Evolutionary conservation across 805 yeast species (phyloP), one percentile per base, ranked within the genome.

Genomic region (Yamadazyma olivae): DNA sequence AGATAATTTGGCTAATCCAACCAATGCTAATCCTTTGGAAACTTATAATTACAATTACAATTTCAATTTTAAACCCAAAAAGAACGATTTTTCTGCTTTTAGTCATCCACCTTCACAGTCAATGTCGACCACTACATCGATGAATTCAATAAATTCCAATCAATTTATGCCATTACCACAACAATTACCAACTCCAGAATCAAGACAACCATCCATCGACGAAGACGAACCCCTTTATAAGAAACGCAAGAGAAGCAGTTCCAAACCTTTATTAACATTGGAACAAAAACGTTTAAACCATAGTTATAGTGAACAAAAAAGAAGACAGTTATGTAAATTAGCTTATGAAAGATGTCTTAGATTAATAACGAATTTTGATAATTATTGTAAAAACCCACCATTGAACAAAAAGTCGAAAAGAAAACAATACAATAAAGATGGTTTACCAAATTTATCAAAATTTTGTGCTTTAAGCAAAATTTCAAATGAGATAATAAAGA

Each of bases 261-360:
- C 53, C 20, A 67, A 67, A 40, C 68, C 68, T 2, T 52, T 67
- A 28, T 56, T 67, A 32, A 41, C 64, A 7, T 39, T 57, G 36
- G 68, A 66, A 43, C 73, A 67, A 42, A 67, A 64, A 45, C 44
- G 71, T 18, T 49, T 65, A 23, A 67, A 67, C 44, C 73, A 67
- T 49, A 60, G 67, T 12, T 56, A 57, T 42, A 58, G 64, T 34
- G 73, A 67, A 47, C 72, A 67, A 47, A 65, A 62, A 44, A 55
- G 73, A 45, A 54, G 73, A 25, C 64, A 64, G 50, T 51, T 66
- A 43, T 67, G 73, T 48, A 66, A 66, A 45, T 53, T 63, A 40
- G 73, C 72, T 6, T 67, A 67, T 46, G 70, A 67, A 39, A 43
- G 73, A 30, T 67, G 73, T 45, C 52, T 67, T 33, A 50, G 62